These are phyloP conservation scores for Ambrosiella beaveri DNA, from an alignment of 2,329 filamentous ascomycete genomes.

Conservation along the genomic window DNA sequence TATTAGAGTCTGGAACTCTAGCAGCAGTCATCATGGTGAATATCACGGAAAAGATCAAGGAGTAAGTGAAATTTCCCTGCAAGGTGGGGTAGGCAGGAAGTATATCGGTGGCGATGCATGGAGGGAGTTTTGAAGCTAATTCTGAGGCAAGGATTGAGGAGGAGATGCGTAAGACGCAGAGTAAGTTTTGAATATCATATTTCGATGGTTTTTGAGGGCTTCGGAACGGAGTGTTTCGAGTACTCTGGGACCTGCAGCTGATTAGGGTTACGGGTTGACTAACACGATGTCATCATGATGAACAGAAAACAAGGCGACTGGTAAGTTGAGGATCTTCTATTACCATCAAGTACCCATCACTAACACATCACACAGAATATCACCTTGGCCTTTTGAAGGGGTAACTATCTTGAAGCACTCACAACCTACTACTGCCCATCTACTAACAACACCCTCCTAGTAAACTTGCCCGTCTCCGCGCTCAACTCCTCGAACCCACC, in stretches of 20 bases:
- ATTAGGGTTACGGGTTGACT: constrained; percentile 6
- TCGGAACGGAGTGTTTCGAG: no score
- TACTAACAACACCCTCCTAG: constrained; percentile 27
- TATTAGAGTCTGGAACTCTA: not conserved
- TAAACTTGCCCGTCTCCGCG: constrained; percentile 87
- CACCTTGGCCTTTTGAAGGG: constrained; percentile 95
- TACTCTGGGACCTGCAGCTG: not conserved
- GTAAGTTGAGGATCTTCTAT: constrained; percentile 35
- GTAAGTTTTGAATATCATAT: constrained; percentile 33
- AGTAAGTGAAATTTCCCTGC: constrained; percentile 34
- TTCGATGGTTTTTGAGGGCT: not conserved
- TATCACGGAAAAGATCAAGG: constrained; percentile 99
- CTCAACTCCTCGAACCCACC: constrained; percentile 80
- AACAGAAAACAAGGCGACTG: constrained; percentile 94
- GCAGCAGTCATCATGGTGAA: constrained; percentile 65
- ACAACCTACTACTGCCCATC: not conserved
- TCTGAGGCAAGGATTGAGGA: constrained; percentile 70
- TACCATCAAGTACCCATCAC: not conserved
- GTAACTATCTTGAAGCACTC: constrained; percentile 30
- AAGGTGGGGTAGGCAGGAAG: not conserved
- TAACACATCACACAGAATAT: constrained; percentile 50
- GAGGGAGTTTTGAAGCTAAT: constrained; percentile 14
- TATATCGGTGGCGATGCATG: not conserved
- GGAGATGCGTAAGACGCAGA: constrained; percentile 98
- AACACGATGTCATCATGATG: constrained; percentile 5